These are phyloP conservation scores for Stagonosporopsis vannaccii DNA, from an alignment of 2,329 filamentous ascomycete genomes.

Conservation along the genomic window DNA sequence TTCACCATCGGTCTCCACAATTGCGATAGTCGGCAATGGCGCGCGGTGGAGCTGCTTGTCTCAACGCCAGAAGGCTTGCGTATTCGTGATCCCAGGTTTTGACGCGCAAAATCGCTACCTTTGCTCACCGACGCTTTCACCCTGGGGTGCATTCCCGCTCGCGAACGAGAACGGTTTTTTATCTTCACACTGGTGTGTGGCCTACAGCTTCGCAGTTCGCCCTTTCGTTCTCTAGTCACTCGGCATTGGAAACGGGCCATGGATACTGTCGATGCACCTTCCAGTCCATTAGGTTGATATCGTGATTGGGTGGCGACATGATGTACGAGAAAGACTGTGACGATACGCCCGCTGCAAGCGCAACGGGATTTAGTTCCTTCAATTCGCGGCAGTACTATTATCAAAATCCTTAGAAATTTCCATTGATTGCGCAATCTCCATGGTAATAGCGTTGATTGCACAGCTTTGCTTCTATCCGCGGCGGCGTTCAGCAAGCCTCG, in stretches of 20 bases:
- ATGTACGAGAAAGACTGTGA: background rate
- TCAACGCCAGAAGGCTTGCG: slow-evolving; percentile 9
- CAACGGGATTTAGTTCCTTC: too few species aligned
- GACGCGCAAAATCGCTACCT: background rate
- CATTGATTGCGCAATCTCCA: background rate
- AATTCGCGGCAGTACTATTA: background rate
- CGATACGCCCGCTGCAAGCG: background rate
- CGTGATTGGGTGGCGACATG: background rate
- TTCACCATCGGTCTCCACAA: slow-evolving; percentile 18
- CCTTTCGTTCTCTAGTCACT: background rate
- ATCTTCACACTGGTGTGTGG: background rate
- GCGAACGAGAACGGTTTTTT: background rate
- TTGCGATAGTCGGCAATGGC: slow-evolving; percentile 13
- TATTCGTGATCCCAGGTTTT: background rate
- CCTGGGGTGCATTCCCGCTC: background rate
- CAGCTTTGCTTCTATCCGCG: too few species aligned
- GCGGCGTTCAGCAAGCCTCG: background rate
- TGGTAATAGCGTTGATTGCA: background rate
- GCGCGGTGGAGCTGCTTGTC: background rate
- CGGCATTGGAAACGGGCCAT: too few species aligned
- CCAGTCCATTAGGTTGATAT: background rate
- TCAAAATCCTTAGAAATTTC: background rate
- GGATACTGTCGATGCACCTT: background rate
- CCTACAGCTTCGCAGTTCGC: background rate
- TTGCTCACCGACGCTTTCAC: background rate